Evolutionary conservation across 345 rosid genomes (phyloP).

Genomic region (Bruguiera sexangula): DNA sequence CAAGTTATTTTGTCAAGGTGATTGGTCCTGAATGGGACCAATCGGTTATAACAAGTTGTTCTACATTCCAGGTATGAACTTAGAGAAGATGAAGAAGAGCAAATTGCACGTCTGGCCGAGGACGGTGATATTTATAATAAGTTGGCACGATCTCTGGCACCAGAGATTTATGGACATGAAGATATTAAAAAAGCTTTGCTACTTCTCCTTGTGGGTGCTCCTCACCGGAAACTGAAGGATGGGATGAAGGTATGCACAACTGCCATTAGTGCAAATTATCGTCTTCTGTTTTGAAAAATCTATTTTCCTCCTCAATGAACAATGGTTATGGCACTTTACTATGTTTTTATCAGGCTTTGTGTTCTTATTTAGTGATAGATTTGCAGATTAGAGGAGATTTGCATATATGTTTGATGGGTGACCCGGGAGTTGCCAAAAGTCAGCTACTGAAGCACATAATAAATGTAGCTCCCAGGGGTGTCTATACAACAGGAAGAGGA

Average conservation of each 20-base stretch:
- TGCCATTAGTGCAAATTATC: background rate
- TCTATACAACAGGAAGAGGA: slow-evolving; percentile 94
- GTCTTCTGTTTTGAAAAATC: background rate
- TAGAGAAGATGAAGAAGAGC: slow-evolving; percentile 80
- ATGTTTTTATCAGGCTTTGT: background rate
- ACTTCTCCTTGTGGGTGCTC: slow-evolving; percentile 96
- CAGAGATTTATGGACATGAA: slow-evolving; percentile 98
- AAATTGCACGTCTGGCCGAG: slow-evolving; percentile 80
- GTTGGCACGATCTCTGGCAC: slow-evolving; percentile 85
- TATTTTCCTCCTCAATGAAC: background rate
- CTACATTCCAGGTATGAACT: slow-evolving; percentile 67
- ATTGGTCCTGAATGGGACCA: background rate
- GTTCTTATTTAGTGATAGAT: background rate
- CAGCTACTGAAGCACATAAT: slow-evolving; percentile 99
- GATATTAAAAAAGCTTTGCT: slow-evolving; percentile 94
- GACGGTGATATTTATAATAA: slow-evolving; percentile 97
- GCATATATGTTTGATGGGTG: slow-evolving; percentile 97
- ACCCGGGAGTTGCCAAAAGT: slow-evolving; percentile 99
- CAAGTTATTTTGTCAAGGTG: too few relatives aligned
- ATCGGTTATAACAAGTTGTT: slow-evolving; percentile 6
- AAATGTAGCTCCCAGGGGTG: slow-evolving; percentile 90
- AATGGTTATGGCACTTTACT: background rate
- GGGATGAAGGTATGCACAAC: slow-evolving; percentile 82
- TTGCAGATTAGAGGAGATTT: slow-evolving; percentile 95
- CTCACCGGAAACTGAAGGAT: slow-evolving; percentile 88